Evolutionary conservation across 2,329 filamentous ascomycete genomes (phyloP).

Genomic region (Helminthosporium solani): DNA sequence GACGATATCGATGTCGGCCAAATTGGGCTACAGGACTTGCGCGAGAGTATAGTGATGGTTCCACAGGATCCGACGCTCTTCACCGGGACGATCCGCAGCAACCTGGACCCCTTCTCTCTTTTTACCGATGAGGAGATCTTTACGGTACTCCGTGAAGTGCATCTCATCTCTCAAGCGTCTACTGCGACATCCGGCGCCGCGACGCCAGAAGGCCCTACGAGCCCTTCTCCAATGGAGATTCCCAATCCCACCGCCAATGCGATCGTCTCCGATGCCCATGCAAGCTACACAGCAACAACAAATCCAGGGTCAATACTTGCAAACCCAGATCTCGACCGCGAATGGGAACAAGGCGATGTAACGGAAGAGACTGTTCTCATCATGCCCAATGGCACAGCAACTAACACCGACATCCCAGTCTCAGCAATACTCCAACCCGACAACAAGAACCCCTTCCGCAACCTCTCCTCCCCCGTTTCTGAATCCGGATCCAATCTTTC

Average conservation of each 20-base stretch:
- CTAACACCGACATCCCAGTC: slow-evolving; percentile 28
- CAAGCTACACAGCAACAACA: slow-evolving; percentile 30
- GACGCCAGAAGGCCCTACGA: slow-evolving; percentile 22
- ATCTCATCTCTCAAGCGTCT: slow-evolving; percentile 66
- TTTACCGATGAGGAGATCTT: slow-evolving; percentile 93
- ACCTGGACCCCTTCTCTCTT: slow-evolving; percentile 86
- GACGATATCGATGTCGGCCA: slow-evolving; percentile 86
- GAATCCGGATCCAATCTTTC: slow-evolving; percentile 94
- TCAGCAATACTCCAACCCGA: slow-evolving; percentile 51
- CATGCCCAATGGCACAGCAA: slow-evolving; percentile 30
- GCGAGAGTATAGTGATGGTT: slow-evolving; percentile 94
- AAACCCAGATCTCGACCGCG: slow-evolving; percentile 14
- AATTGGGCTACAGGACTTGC: slow-evolving; percentile 90
- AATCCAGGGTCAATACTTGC: slow-evolving; percentile 36
- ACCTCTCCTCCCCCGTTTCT: slow-evolving; percentile 77
- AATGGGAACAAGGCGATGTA: slow-evolving; percentile 29
- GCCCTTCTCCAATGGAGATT: slow-evolving; percentile 31
- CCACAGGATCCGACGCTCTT: slow-evolving; percentile 96
- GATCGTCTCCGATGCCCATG: slow-evolving; percentile 27
- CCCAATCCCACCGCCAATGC: slow-evolving; percentile 33
- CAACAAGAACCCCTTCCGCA: slow-evolving; percentile 94
- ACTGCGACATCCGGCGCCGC: slow-evolving; percentile 29
- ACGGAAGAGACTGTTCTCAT: slow-evolving; percentile 33
- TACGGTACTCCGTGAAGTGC: slow-evolving; percentile 79
- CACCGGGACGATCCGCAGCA: slow-evolving; percentile 85